Base-by-base conservation (phyloP, 2,329 filamentous ascomycete genomes). In the Lomentospora prolificans region DNA sequence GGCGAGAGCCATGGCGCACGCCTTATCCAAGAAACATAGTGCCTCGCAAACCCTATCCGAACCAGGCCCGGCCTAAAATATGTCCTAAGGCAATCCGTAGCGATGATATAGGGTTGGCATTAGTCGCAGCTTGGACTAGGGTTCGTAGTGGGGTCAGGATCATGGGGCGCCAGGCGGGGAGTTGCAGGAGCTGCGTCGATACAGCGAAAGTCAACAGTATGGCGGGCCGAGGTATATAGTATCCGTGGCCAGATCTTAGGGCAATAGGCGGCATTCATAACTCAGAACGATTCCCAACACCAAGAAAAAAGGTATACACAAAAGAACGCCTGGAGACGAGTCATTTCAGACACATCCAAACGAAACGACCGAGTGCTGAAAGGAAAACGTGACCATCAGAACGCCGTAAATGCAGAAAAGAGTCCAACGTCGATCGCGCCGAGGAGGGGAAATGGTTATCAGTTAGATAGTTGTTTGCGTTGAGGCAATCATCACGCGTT, bases 401-500 rank as follows among this genome's bases (percentile, higher is more conserved):
- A 54, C 52, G 52, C 52, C 52, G 36, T 46, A 44, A 44, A 54
- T 54, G 52, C 52, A 44, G 46, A 48, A 19, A 22, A n/a, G 52
- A 44, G 24, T 17, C 22, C 24, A 25, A 44, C 33, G 31, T 54
- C 24, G 10, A 36, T 24, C 28, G 24, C 33, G 52, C 19, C 24
- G 22, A 25, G 24, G 8, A 17, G 9, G 22, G 22, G 14, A 30
- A 41, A 24, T 27, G 24, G 17, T 17, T 28, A 22, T 22, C 24
- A 30, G 27, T 46, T 27, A 12, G 22, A 31, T 52, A 24, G 25
- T 17, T 19, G 8, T 7, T 46, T 54, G 25, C 19, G 52, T 22
- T 25, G 44, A 48, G 44, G 44, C 44, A 14, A 25, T 53, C 52
- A 58, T 81, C 71, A 82, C 69, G 79, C 79, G 64, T 82, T 82